Base-by-base conservation (phyloP, 2,329 filamentous ascomycete genomes). In the Penicillium sp. region DNA sequence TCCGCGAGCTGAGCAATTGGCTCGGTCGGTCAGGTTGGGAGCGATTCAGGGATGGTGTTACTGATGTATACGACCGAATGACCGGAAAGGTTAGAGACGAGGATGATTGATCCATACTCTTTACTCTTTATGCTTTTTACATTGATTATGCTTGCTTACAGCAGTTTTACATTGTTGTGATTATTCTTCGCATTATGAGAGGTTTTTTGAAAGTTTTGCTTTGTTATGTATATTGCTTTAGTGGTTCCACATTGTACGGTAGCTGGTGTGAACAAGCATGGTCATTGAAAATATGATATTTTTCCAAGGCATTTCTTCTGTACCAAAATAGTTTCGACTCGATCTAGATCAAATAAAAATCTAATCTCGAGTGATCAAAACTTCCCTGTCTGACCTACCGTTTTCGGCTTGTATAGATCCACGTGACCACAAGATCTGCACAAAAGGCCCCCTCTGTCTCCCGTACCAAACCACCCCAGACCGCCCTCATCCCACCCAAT, bases 1-100 rank as follows among this genome's bases (percentile, higher is more conserved):
- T 92, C 79, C 89, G 93, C 52, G 88, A 96, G 74, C 83, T 96
- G 70, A 96, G 91, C 79, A 93, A 96, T 74, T 88, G 87, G 76
- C 83, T 97, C 61, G 97, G 97, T 80, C 86, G 91, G 51, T 90
- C 86, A 50, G 82, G 78, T 55, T 97, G 91, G 91, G 89, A 95
- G 78, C 84, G 81, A 64, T 78, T 78, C 52, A 73, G 73, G 54
- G 74, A 77, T 50, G 55, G 51, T 9, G 23, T 71, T 12, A 48
- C 50, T 17, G 67, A 57, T 12, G 29, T 65, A 19, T 70, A 67
- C 27, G 64, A 64, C 19, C 60, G 62, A 54, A 27, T 69, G 7
- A 33, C 31, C 31, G 31, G 12, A 33, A 69, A 67, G 46, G 62
- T 62, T 13, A 63, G 59, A 40, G 25, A 53, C 9, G 54, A 56